Conservation (phyloP, 2,329 filamentous ascomycete genomes). For the Nothophaeocryptopus gaeumannii region DNA sequence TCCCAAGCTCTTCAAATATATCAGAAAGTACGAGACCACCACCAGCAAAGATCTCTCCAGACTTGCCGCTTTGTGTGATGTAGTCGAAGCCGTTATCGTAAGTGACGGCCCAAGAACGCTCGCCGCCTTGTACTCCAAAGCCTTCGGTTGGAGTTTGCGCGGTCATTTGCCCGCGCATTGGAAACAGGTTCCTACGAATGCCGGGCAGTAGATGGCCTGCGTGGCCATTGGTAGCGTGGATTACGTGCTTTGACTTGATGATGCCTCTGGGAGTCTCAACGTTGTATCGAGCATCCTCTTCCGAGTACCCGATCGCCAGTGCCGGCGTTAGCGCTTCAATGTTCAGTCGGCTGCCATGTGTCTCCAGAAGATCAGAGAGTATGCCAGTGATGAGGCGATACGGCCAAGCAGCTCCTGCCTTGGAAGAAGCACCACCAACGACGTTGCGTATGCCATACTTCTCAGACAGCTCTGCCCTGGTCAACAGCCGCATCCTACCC, state of each 20-base stretch:
- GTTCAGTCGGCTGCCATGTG: slow-evolving; percentile 4
- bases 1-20: slow-evolving; percentile 12
- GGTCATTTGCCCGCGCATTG: slow-evolving; percentile 23
- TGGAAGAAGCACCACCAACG: slow-evolving; percentile 5
- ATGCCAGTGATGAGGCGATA: slow-evolving; percentile 19
- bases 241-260: slow-evolving; percentile 6
- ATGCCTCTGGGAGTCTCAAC: slow-evolving; percentile 11
- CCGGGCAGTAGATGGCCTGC: slow-evolving; percentile 18
- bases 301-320: not conserved
- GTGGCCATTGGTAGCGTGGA: slow-evolving; percentile 21
- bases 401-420: slow-evolving; percentile 19
- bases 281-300: not conserved
- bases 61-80: slow-evolving; percentile 12
- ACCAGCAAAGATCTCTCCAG: slow-evolving; percentile 17
- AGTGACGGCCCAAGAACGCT: slow-evolving; percentile 11
- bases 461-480: not conserved
- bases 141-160: slow-evolving; percentile 8
- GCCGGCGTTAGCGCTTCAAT: slow-evolving; percentile 19
- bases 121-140: slow-evolving; percentile 2
- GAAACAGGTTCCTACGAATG: slow-evolving; percentile 15
- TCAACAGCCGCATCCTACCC: not conserved
- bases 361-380: slow-evolving; percentile 3
- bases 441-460: slow-evolving; percentile 11
- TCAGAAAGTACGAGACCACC: slow-evolving; percentile 14
- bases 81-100: slow-evolving; percentile 19